Conservation (phyloP, 2,329 filamentous ascomycete species). For the Bipolaris zeicola region DNA sequence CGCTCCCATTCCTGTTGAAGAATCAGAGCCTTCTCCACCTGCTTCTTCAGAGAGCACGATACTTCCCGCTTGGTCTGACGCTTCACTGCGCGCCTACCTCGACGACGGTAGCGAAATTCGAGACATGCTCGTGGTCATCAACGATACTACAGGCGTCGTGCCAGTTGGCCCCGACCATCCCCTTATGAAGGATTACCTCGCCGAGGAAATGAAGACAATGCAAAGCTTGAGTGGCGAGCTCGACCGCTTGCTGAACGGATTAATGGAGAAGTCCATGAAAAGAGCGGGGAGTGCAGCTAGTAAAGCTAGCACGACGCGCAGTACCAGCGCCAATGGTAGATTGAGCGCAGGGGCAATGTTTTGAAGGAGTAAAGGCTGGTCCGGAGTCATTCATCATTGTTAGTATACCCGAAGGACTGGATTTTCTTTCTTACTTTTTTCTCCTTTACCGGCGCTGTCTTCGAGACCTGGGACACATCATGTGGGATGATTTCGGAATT, state of each 20-base stretch:
- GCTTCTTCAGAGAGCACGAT: conserved; percentile 54
- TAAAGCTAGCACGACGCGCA: conserved; percentile 14
- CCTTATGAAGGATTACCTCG: conserved; percentile 78
- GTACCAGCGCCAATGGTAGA: conserved; percentile 15
- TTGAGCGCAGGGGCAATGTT: conserved; percentile 8
- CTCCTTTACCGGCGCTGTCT: neutral
- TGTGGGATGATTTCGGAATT: conserved; percentile 3
- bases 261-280: conserved; percentile 62
- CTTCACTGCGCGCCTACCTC: conserved; percentile 83
- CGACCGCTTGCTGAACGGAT: conserved; percentile 83
- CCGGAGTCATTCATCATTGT: conserved; percentile 7
- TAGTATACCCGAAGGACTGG: conserved; percentile 6
- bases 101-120: conserved; percentile 88
- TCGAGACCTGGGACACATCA: neutral
- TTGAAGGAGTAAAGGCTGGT: conserved; percentile 1
- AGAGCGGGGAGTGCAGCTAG: conserved; percentile 18
- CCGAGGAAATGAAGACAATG: conserved; percentile 83
- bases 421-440: neutral
- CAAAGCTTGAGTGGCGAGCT: conserved; percentile 88
- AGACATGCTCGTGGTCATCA: conserved; percentile 87
- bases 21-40: conserved; percentile 34
- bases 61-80: conserved; percentile 81
- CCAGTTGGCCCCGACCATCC: conserved; percentile 86
- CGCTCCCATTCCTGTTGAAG: conserved; percentile 41
- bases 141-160: conserved; percentile 84